phyloP scores from a whole-genome alignment of 108 stramenopile species.

The Fragilariopsis cylindrus region DNA sequence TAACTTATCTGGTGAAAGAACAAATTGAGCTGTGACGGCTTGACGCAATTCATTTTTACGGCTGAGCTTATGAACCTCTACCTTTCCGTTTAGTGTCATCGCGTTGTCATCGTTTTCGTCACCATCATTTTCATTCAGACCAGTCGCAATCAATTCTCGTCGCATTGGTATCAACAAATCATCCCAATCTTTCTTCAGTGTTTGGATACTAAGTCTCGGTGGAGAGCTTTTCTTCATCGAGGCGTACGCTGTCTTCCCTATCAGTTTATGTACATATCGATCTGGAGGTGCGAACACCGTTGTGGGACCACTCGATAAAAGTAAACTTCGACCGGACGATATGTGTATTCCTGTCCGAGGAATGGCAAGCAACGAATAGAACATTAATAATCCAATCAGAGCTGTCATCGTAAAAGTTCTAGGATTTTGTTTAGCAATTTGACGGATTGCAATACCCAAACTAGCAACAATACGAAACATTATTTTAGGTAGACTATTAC shows the following conservation, averaged over 20 bases:
- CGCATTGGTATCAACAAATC: constrained; percentile 46
- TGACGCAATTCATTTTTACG: constrained; percentile 31
- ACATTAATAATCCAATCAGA: constrained; percentile 18
- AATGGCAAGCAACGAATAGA: constrained; percentile 45
- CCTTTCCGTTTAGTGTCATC: background rate
- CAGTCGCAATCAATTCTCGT: background rate
- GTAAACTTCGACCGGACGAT: constrained; percentile 35
- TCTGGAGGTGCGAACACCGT: constrained; percentile 24
- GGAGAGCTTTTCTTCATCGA: background rate
- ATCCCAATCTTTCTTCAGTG: constrained; percentile 38
- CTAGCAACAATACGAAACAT: constrained; percentile 43
- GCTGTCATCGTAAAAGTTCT: constrained; percentile 44
- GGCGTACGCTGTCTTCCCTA: background rate
- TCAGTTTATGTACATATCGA: constrained; percentile 26
- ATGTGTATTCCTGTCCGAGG: constrained; percentile 72
- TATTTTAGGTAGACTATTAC: constrained; percentile 32
- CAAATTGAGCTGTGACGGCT: constrained; percentile 34
- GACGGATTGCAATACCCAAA: constrained; percentile 34
- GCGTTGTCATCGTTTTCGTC: constrained; percentile 24
- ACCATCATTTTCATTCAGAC: background rate
- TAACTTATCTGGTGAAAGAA: constrained; percentile 26
- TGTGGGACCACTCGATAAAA: constrained; percentile 50
- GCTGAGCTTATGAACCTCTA: constrained; percentile 23
- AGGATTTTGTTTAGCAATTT: constrained; percentile 53
- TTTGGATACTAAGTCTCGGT: constrained; percentile 29